A percentile compares a stretch with the other conserved stretches of the same genome.
Conservation (phyloP, 2,329 filamentous ascomycete species). For the Lasiodiplodia hormozganensis region DNA sequence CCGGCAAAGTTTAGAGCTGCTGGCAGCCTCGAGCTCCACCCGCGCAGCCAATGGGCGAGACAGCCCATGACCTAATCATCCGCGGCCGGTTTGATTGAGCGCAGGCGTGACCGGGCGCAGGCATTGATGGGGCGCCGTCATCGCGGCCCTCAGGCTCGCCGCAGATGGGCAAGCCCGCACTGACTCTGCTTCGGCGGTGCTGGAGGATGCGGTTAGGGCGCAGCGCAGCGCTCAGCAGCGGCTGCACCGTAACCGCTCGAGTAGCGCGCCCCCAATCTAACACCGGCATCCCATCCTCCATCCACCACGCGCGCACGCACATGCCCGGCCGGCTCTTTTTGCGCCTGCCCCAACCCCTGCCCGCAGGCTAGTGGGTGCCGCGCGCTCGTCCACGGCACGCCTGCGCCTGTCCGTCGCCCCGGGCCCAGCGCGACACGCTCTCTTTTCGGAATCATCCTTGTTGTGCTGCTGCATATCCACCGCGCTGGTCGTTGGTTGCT, state of each 20-base stretch:
- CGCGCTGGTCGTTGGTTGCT: constrained; percentile 29
- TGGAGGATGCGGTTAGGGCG: constrained; percentile 27
- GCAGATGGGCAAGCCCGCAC: constrained; percentile 25
- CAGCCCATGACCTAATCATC: constrained; percentile 26
- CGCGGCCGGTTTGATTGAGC: constrained; percentile 19
- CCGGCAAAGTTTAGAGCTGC: constrained; percentile 19
- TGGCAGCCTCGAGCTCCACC: constrained; percentile 23
- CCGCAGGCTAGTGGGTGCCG: constrained; percentile 24
- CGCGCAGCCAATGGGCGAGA: constrained; percentile 19
- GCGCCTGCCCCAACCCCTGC: constrained; percentile 23
- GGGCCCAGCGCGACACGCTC: constrained; percentile 25
- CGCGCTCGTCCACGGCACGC: constrained; percentile 22
- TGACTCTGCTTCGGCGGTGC: constrained; percentile 26
- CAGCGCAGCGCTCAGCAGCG: constrained; percentile 24
- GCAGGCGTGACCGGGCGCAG: constrained; percentile 23
- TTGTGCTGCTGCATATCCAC: constrained; percentile 29
- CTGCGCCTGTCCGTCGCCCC: constrained; percentile 23
- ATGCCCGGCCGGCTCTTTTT: constrained; percentile 28
- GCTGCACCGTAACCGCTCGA: constrained; percentile 25
- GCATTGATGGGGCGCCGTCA: constrained; percentile 23
- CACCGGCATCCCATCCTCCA: constrained; percentile 27
- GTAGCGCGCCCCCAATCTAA: constrained; percentile 28
- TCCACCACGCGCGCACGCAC: constrained; percentile 27
- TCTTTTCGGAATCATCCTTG: constrained; percentile 29
- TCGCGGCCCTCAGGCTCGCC: constrained; percentile 25